These are phyloP conservation scores for Nemania sp. DNA, from an alignment of 2,329 filamentous ascomycete genomes.

Conservation along the genomic window DNA sequence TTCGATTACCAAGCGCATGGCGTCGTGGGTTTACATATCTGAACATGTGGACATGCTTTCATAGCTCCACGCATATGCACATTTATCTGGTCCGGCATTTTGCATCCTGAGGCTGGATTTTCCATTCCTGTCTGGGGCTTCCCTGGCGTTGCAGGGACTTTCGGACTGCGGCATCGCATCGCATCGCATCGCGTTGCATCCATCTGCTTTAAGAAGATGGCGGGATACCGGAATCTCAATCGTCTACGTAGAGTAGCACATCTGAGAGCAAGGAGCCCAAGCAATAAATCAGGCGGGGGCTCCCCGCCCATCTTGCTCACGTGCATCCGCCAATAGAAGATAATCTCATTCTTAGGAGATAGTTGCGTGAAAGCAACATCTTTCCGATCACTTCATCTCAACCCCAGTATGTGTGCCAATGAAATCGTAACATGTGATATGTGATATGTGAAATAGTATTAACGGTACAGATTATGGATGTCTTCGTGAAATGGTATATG, in stretches of 20 bases:
- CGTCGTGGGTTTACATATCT: conserved; percentile 15
- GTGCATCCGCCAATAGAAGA: conserved; percentile 10
- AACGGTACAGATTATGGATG: too few relatives aligned
- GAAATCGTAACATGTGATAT: not conserved
- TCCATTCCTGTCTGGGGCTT: not conserved
- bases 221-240: not conserved
- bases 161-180: not conserved
- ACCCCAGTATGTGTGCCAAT: not conserved
- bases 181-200: not conserved
- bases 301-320: conserved; percentile 5
- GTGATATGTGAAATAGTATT: not conserved
- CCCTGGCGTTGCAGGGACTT: not conserved
- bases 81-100: not conserved
- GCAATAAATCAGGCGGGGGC: not conserved
- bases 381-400: not conserved
- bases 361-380: not conserved
- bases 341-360: conserved; percentile 10
- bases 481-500: not conserved
- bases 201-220: not conserved
- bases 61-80: conserved; percentile 10
- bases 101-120: not conserved
- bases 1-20: conserved; percentile 21
- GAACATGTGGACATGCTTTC: conserved; percentile 9
- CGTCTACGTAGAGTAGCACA: conserved; percentile 10
- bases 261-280: not conserved